These are phyloP conservation scores for Cryptococcus jaspeensis DNA, from an alignment of 1,284 basidiomycete genomes.

Conservation along the genomic window DNA sequence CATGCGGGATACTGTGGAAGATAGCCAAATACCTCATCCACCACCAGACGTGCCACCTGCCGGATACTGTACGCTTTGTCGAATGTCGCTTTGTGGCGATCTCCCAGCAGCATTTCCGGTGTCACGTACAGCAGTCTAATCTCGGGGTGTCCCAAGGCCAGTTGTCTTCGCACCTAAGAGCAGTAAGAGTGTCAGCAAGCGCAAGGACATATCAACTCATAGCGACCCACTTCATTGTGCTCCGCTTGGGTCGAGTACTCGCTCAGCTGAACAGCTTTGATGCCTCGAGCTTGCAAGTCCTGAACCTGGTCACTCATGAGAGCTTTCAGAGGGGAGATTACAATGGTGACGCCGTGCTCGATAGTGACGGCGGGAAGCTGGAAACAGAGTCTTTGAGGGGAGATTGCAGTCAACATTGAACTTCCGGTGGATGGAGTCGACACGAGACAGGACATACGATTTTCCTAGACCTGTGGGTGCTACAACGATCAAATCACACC, in stretches of 20 bases:
- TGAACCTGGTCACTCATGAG: constrained; percentile 83
- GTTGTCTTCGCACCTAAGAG: constrained; percentile 62
- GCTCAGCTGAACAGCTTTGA: constrained; percentile 64
- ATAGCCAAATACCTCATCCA: constrained; percentile 66
- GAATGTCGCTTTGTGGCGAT: constrained; percentile 60
- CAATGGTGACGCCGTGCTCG: constrained; percentile 69
- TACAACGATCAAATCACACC: constrained; percentile 74
- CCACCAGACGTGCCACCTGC: constrained; percentile 67
- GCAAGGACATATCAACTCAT: background rate
- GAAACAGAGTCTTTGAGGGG: constrained; percentile 66
- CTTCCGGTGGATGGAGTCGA: background rate
- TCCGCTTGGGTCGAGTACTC: constrained; percentile 64
- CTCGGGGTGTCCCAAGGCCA: constrained; percentile 61
- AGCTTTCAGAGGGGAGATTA: constrained; percentile 78
- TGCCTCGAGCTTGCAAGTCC: constrained; percentile 58
- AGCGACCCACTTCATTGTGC: constrained; percentile 56
- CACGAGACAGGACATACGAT: constrained; percentile 52
- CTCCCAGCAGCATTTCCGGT: constrained; percentile 67
- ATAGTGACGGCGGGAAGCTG: constrained; percentile 76
- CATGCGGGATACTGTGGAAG: no score
- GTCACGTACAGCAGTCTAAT: constrained; percentile 74
- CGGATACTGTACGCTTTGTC: constrained; percentile 57
- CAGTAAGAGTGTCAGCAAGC: no score
- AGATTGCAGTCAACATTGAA: background rate
- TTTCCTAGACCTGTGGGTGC: constrained; percentile 89